Evolutionary conservation across 768 basidiomycete species (phyloP).

Genomic region (Mycena galopus): DNA sequence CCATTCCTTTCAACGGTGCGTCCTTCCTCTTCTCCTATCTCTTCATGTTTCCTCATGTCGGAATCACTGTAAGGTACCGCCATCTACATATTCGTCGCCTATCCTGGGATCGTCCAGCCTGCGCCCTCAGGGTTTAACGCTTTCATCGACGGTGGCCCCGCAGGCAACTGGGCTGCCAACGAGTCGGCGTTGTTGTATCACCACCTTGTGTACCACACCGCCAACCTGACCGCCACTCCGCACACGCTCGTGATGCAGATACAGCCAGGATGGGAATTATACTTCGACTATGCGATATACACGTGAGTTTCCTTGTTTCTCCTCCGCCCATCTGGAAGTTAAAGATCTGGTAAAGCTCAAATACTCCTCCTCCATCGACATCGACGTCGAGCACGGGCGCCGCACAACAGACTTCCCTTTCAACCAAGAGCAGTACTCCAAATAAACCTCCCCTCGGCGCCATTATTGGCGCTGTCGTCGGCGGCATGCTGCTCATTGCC

Average conservation of each 20-base stretch:
- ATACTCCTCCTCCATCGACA: neutral
- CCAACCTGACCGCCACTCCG: neutral
- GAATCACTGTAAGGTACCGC: neutral
- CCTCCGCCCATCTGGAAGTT: neutral
- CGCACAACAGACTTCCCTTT: too few relatives aligned
- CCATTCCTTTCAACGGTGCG: conserved; percentile 3
- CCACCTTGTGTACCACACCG: neutral
- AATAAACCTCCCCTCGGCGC: neutral
- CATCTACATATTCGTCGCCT: conserved; percentile 16
- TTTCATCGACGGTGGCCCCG: neutral
- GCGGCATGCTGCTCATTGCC: neutral
- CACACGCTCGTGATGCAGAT: conserved; percentile 15
- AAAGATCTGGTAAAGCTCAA: neutral
- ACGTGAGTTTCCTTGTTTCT: neutral
- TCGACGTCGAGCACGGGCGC: conserved; percentile 5
- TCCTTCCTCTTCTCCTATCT: neutral
- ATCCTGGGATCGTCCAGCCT: neutral
- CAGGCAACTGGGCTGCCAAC: neutral
- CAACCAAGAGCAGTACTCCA: too few relatives aligned
- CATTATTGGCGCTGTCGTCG: conserved; percentile 5
- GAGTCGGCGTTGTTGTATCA: neutral
- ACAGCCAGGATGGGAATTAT: conserved; percentile 9
- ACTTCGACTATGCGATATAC: conserved; percentile 14
- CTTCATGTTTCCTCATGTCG: neutral
- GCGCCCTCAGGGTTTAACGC: conserved; percentile 2